phyloP scores from a whole-genome alignment of 345 rosid genomes.

The Brassica nigra region DNA sequence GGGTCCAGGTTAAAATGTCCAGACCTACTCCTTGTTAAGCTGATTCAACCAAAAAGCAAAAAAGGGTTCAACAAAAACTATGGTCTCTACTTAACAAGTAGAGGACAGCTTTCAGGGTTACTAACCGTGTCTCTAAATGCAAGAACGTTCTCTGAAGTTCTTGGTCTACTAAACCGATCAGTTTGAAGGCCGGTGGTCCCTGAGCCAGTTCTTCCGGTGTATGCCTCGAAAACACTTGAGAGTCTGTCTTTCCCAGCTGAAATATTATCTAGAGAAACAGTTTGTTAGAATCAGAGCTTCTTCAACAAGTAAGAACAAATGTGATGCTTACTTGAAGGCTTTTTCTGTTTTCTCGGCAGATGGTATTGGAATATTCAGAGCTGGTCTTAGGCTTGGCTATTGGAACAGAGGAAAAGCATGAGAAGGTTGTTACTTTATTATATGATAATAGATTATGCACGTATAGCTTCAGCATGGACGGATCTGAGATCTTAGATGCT shows the following conservation, averaged over 20 bases:
- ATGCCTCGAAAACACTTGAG: constrained; percentile 82
- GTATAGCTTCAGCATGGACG: too few species aligned
- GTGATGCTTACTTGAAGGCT: constrained; percentile 62
- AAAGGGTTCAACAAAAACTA: too few species aligned
- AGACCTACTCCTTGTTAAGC: too few species aligned
- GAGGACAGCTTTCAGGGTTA: not conserved
- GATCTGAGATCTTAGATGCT: too few species aligned
- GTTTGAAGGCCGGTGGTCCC: constrained; percentile 46
- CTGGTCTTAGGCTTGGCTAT: constrained; percentile 62
- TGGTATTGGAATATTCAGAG: constrained; percentile 53
- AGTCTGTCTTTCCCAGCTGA: constrained; percentile 77
- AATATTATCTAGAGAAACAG: not conserved
- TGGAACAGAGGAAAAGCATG: constrained; percentile 10
- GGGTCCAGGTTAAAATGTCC: too few species aligned
- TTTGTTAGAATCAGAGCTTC: constrained; percentile 8
- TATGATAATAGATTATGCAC: not conserved
- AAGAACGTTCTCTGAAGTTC: constrained; percentile 41
- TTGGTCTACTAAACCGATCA: constrained; percentile 38
- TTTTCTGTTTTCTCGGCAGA: constrained; percentile 59
- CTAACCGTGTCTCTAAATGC: constrained; percentile 37
- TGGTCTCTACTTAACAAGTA: too few species aligned
- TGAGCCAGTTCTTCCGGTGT: constrained; percentile 57
- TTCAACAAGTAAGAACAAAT: constrained; percentile 5
- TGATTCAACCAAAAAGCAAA: too few species aligned
- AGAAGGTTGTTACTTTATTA: not conserved